Percentiles rank a stretch among this genome's conserved stretches.
These are phyloP conservation scores for Arabidopsis suecica DNA, from an alignment of 345 rosid genomes.

Conservation along the genomic window DNA sequence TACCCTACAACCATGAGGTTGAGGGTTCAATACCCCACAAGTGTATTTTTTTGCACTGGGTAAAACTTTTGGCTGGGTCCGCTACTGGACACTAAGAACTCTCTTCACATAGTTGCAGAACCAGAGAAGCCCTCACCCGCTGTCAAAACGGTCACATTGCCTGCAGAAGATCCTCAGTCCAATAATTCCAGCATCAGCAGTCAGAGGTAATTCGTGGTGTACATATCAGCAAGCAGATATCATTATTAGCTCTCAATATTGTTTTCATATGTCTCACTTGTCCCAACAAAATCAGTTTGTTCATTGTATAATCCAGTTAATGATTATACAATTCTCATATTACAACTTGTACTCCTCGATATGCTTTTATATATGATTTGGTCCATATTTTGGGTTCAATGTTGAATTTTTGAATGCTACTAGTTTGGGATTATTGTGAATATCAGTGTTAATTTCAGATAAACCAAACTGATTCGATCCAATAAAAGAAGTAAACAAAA, in stretches of 20 bases:
- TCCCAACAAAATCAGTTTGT: constrained; percentile 23
- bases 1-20: too few species aligned
- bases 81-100: constrained; percentile 40
- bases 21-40: too few species aligned
- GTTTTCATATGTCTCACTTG: constrained; percentile 24
- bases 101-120: constrained; percentile 35
- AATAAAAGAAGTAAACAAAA: too few species aligned
- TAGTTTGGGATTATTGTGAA: too few species aligned
- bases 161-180: constrained; percentile 28
- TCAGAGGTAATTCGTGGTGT: constrained; percentile 23
- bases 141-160: constrained; percentile 15
- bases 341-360: constrained; percentile 12
- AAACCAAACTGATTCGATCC: too few species aligned
- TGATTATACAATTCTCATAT: not conserved
- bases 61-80: too few species aligned
- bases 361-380: not conserved
- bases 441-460: too few species aligned
- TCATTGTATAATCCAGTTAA: not conserved
- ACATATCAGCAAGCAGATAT: constrained; percentile 13
- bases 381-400: not conserved
- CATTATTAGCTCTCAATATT: constrained; percentile 9
- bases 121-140: constrained; percentile 27
- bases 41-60: too few species aligned
- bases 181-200: constrained; percentile 17
- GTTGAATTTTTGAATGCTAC: too few species aligned